Conservation (phyloP, 345 rosid species). For the Excoecaria agallocha region DNA sequence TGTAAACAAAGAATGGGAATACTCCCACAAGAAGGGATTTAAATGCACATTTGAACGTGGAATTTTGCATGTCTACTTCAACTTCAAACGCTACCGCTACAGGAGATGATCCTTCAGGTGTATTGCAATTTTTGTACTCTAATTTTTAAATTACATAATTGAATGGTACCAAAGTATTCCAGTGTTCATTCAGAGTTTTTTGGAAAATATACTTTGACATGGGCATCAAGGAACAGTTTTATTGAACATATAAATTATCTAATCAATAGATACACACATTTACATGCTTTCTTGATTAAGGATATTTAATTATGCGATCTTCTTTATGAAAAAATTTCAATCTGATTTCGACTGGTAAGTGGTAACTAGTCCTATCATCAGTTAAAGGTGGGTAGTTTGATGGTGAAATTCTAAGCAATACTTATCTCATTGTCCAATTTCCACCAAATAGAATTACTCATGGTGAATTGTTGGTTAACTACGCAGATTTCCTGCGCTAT, state of each 20-base stretch:
- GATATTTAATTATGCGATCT: too few relatives aligned
- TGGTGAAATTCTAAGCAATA: too few relatives aligned
- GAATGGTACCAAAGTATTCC: background rate
- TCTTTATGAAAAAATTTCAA: too few relatives aligned
- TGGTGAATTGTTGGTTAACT: too few relatives aligned
- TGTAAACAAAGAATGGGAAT: slow-evolving; percentile 97
- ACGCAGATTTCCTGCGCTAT: too few relatives aligned
- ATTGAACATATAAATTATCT: background rate
- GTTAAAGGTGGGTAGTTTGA: too few relatives aligned
- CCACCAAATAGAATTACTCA: too few relatives aligned
- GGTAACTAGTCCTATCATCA: too few relatives aligned
- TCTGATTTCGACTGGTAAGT: too few relatives aligned
- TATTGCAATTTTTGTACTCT: background rate
- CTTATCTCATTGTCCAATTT: too few relatives aligned
- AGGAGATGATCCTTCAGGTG: slow-evolving; percentile 46
- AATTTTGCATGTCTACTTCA: slow-evolving; percentile 79
- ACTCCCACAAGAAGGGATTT: slow-evolving; percentile 94
- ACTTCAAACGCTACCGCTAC: slow-evolving; percentile 90
- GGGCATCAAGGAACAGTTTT: background rate
- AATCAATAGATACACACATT: too few relatives aligned
- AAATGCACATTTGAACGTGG: slow-evolving; percentile 96
- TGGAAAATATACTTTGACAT: background rate
- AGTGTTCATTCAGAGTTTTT: background rate
- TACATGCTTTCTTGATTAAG: too few relatives aligned
- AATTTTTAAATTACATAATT: background rate